Conservation (phyloP, 2,329 filamentous ascomycete genomes). For the Clonostachys chloroleuca region DNA sequence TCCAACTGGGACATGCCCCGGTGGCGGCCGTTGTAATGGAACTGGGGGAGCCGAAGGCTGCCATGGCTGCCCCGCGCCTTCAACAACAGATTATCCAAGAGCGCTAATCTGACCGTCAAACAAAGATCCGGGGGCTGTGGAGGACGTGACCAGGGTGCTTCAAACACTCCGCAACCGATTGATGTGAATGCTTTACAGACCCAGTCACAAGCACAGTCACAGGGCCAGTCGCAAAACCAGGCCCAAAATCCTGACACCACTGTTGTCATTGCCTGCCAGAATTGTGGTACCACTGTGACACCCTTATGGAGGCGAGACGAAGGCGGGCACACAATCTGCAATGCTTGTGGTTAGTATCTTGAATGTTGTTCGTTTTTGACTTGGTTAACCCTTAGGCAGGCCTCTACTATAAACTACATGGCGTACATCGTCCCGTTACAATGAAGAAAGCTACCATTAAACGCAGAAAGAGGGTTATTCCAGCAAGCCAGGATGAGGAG, state of each 20-base stretch:
- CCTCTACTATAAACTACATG: constrained; percentile 94
- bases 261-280: constrained; percentile 84
- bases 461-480: constrained; percentile 88
- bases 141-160: constrained; percentile 9
- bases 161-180: constrained; percentile 8
- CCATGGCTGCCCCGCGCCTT: constrained; percentile 92
- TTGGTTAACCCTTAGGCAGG: constrained; percentile 44
- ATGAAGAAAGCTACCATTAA: constrained; percentile 99
- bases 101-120: constrained; percentile 63
- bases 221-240: constrained; percentile 9
- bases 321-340: constrained; percentile 94
- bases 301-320: constrained; percentile 94
- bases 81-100: constrained; percentile 94
- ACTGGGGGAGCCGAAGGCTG: constrained; percentile 94
- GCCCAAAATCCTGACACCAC: constrained; percentile 21
- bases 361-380: background rate
- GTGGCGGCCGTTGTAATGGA: constrained; percentile 91
- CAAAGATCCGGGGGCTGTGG: constrained; percentile 34
- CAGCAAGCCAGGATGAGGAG: constrained; percentile 56
- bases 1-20: constrained; percentile 84
- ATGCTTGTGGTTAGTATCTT: constrained; percentile 78
- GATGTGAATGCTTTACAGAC: constrained; percentile 35
- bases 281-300: constrained; percentile 94
- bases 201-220: background rate
- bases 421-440: constrained; percentile 86